Evolutionary conservation across 371 early-diverging fungal genomes (phyloP).

Genomic region (Actinomortierella wolfii): DNA sequence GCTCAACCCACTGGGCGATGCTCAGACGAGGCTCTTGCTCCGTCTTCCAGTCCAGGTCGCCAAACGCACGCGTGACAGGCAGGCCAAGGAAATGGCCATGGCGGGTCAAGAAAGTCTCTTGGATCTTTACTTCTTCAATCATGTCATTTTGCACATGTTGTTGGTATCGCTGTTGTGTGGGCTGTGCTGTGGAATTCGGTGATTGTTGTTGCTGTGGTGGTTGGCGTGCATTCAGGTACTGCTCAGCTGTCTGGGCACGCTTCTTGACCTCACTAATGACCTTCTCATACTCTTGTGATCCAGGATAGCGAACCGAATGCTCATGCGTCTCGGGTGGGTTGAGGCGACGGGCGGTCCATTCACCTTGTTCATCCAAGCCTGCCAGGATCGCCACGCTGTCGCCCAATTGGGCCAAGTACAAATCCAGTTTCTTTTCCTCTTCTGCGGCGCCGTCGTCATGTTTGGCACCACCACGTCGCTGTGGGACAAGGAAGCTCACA

Average conservation of each 20-base stretch:
- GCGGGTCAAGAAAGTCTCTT: conserved; percentile 17
- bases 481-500: conserved; percentile 35
- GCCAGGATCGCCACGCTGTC: conserved; percentile 30
- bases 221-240: background rate
- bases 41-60: conserved; percentile 42
- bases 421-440: conserved; percentile 8
- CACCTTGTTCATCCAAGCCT: conserved; percentile 18
- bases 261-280: conserved; percentile 29
- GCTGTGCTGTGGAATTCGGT: background rate
- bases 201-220: background rate
- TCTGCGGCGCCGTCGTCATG: background rate
- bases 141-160: background rate
- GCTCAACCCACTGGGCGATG: conserved; percentile 29
- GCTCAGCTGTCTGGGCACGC: conserved; percentile 18
- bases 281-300: conserved; percentile 29
- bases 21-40: conserved; percentile 26
- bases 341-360: conserved; percentile 29
- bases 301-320: conserved; percentile 35
- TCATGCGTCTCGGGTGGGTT: conserved; percentile 38
- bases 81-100: conserved; percentile 34
- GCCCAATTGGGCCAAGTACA: conserved; percentile 35
- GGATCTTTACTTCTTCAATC: background rate
- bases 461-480: conserved; percentile 4
- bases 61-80: conserved; percentile 42
- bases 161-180: background rate